Conservation (phyloP, 2,329 filamentous ascomycete species). For the Sporothrix brasiliensis region DNA sequence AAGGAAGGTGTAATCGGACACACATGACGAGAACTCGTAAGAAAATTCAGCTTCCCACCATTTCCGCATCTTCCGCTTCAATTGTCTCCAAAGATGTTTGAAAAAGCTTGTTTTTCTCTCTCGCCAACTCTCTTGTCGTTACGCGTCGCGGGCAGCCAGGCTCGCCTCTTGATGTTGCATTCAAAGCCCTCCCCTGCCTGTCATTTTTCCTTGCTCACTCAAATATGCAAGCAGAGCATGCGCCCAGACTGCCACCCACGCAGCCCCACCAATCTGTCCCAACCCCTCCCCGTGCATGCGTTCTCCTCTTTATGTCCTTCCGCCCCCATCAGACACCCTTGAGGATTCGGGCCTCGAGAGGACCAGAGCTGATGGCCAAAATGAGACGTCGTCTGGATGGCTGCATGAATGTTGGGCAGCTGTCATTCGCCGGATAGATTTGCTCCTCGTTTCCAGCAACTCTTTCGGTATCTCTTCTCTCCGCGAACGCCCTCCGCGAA, state of each 20-base stretch:
- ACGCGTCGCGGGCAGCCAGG: background rate
- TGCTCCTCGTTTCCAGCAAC: background rate
- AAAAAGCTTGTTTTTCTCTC: background rate
- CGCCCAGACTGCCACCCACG: background rate
- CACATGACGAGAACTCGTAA: background rate
- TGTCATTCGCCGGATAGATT: slow-evolving; percentile 17
- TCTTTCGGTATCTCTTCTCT: background rate
- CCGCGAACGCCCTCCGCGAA: background rate
- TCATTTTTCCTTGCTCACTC: slow-evolving; percentile 1
- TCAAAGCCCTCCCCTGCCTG: background rate
- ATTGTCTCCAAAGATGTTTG: background rate
- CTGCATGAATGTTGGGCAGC: slow-evolving; percentile 21
- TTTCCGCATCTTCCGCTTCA: background rate
- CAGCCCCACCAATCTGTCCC: slow-evolving; percentile 1
- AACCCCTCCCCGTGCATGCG: slow-evolving; percentile 11
- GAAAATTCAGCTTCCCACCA: background rate
- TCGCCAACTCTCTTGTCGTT: background rate
- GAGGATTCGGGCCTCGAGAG: background rate
- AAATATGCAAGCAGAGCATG: background rate
- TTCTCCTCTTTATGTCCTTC: background rate
- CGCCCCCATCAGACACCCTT: slow-evolving; percentile 4
- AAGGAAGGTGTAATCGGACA: background rate
- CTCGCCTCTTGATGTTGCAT: slow-evolving; percentile 6
- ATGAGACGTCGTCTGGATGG: slow-evolving; percentile 21
- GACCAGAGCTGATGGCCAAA: slow-evolving; percentile 3